Percentiles rank a stretch among this genome's conserved stretches.
phyloP scores from a whole-genome alignment of 2,329 filamentous ascomycete species.

The Alternaria alternata region DNA sequence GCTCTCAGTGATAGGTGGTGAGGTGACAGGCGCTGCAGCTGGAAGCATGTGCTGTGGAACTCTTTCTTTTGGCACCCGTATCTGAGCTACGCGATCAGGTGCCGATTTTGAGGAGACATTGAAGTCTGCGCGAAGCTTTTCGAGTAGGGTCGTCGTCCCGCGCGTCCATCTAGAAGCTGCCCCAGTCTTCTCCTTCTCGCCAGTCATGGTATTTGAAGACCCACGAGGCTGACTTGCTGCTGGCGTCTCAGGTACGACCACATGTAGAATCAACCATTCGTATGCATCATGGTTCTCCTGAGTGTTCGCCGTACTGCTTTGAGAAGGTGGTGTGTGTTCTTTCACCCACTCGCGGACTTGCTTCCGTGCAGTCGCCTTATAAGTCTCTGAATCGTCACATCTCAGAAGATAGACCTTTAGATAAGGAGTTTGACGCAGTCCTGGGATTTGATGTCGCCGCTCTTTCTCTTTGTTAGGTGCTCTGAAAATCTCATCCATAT shows the following conservation, averaged over 20 bases:
- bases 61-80: conserved; percentile 70
- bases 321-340: conserved; percentile 66
- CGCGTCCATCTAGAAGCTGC: conserved; percentile 77
- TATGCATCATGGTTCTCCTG: conserved; percentile 96
- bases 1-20: conserved; percentile 62
- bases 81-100: conserved; percentile 82
- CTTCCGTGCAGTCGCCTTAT: conserved; percentile 80
- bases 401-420: conserved; percentile 87
- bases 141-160: conserved; percentile 81
- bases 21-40: conserved; percentile 48
- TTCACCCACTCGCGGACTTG: conserved; percentile 93
- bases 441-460: conserved; percentile 92
- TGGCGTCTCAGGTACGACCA: conserved; percentile 85
- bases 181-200: conserved; percentile 71
- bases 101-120: conserved; percentile 77
- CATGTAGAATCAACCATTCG: conserved; percentile 93
- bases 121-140: conserved; percentile 91
- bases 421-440: conserved; percentile 90
- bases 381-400: conserved; percentile 95
- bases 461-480: conserved; percentile 52
- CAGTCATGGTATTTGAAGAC: conserved; percentile 58
- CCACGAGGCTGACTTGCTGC: conserved; percentile 80
- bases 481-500: conserved; percentile 38
- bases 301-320: conserved; percentile 66
- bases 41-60: conserved; percentile 58